These are phyloP conservation scores for Lasiodiplodia hormozganensis DNA, from an alignment of 2,329 filamentous ascomycete genomes.

Conservation along the genomic window DNA sequence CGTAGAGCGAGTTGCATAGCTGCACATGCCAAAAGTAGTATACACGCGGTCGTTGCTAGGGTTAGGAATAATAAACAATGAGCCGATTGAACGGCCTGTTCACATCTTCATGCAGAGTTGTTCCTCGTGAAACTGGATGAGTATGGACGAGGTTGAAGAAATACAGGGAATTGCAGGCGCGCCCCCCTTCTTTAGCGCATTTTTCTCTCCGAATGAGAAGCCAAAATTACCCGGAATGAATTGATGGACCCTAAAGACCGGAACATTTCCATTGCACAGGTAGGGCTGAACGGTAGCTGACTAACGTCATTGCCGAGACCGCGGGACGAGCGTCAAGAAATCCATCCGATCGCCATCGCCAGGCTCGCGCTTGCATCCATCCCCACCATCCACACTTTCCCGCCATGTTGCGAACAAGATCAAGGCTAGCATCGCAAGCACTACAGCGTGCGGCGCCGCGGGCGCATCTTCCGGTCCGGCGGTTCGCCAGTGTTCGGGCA, in stretches of 20 bases:
- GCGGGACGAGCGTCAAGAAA: conserved; percentile 27
- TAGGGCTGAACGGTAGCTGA: conserved; percentile 25
- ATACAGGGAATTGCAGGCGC: not conserved
- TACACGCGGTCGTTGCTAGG: conserved; percentile 11
- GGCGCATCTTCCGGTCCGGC: conserved; percentile 30
- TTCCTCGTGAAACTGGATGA: not conserved
- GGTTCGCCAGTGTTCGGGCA: conserved; percentile 41
- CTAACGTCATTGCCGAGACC: conserved; percentile 29
- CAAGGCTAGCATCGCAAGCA: conserved; percentile 20
- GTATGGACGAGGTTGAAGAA: not conserved
- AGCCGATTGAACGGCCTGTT: not conserved
- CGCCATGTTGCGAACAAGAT: conserved; percentile 23
- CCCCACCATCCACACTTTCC: conserved; percentile 7
- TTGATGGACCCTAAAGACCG: not conserved
- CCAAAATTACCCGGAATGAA: not conserved
- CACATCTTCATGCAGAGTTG: too few species aligned
- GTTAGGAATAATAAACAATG: conserved; percentile 10
- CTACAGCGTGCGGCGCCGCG: conserved; percentile 4
- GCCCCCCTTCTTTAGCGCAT: too few species aligned
- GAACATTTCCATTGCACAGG: not conserved
- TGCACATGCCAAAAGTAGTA: conserved; percentile 19
- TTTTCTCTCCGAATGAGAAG: not conserved
- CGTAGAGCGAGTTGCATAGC: conserved; percentile 13
- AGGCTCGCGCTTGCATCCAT: not conserved
- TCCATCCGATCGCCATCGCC: conserved; percentile 13